Conservation (phyloP, 805 yeast genomes). For the Metschnikowia proteae region DNA sequence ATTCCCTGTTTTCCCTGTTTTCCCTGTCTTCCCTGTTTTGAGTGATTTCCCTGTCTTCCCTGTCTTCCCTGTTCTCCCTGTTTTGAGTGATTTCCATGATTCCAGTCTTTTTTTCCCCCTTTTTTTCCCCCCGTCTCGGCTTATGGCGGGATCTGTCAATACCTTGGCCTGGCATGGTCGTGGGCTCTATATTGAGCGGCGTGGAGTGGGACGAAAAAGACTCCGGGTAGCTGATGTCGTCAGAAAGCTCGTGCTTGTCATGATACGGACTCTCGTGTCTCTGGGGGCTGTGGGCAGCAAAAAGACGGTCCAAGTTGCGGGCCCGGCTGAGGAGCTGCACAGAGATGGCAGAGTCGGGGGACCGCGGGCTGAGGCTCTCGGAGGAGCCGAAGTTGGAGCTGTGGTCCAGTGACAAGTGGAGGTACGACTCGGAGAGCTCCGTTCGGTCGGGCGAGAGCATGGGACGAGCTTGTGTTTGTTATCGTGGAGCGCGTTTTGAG, state of each 20-base stretch:
- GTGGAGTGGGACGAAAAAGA: slow-evolving; percentile 10
- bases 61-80: no score
- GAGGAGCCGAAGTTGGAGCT: slow-evolving; percentile 13
- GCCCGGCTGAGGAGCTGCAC: slow-evolving; percentile 7
- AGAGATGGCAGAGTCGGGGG: slow-evolving; percentile 2
- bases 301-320: slow-evolving; percentile 6
- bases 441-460: slow-evolving; percentile 9
- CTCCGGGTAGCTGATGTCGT: not conserved
- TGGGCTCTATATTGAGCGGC: slow-evolving; percentile 1
- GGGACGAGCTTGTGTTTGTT: not conserved
- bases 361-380: slow-evolving; percentile 4
- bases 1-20: no score
- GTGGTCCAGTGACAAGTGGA: slow-evolving; percentile 26
- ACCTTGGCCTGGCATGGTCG: not conserved
- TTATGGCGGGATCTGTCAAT: no score
- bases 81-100: no score
- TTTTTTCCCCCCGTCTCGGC: no score
- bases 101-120: no score
- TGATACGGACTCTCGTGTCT: not conserved
- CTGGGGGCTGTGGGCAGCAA: not conserved
- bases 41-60: no score
- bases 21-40: no score
- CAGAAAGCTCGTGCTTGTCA: no score
- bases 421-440: slow-evolving; percentile 28
- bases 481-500: slow-evolving; percentile 2